A percentile compares a stretch with the other conserved stretches of the same genome.
phyloP scores from a whole-genome alignment of 164 flowering plant species.

The Vitis riparia region DNA sequence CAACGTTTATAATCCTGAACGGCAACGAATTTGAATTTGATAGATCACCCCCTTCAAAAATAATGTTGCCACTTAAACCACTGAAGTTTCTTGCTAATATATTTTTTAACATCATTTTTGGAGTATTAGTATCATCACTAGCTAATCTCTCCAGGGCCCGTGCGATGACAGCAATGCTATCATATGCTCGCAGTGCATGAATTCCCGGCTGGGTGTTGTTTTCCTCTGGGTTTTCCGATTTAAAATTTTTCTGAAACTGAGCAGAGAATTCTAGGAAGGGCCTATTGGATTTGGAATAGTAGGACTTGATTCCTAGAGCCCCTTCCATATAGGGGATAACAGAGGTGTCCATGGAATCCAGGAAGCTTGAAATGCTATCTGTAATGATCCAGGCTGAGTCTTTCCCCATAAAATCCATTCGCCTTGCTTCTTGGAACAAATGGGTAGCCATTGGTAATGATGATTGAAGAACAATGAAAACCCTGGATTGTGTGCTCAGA shows the following conservation, averaged over 20 bases:
- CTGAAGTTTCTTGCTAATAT: constrained; percentile 21
- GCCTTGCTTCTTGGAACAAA: constrained; percentile 37
- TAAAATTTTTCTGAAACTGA: constrained; percentile 15
- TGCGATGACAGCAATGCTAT: constrained; percentile 16
- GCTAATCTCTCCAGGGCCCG: constrained; percentile 6
- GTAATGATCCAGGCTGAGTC: constrained; percentile 42
- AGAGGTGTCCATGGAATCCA: constrained; percentile 31
- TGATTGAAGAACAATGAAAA: constrained; percentile 32
- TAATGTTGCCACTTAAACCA: constrained; percentile 33
- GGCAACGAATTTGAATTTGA: background rate
- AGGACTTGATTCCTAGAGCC: constrained; percentile 33
- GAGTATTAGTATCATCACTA: background rate
- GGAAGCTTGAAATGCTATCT: constrained; percentile 23
- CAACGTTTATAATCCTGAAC: constrained; percentile 27
- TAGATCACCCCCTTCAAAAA: constrained; percentile 17
- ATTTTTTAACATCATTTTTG: constrained; percentile 8
- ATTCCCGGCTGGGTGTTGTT: constrained; percentile 25
- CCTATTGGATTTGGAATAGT: constrained; percentile 10
- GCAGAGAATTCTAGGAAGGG: constrained; percentile 7
- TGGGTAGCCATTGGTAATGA: constrained; percentile 20
- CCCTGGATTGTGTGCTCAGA: constrained; percentile 21
- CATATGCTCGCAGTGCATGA: constrained; percentile 39
- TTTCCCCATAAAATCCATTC: constrained; percentile 29
- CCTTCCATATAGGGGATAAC: constrained; percentile 35
- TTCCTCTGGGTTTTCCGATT: constrained; percentile 20